A percentile compares a stretch with the other conserved stretches of the same genome.
These are phyloP conservation scores for Fusarium graminum DNA, from an alignment of 2,329 filamentous ascomycete genomes.

Conservation along the genomic window DNA sequence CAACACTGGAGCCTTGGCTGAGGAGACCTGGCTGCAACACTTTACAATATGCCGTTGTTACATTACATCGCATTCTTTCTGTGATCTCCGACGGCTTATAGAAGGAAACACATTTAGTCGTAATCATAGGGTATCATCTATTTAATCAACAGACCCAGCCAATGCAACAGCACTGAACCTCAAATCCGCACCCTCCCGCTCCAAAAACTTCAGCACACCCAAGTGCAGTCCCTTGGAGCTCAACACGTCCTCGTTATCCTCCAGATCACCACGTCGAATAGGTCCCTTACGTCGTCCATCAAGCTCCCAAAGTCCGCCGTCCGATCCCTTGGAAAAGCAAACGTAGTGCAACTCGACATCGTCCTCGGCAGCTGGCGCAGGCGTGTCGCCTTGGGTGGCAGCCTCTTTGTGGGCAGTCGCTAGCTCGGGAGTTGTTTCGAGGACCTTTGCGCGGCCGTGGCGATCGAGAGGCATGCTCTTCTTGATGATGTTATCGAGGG, in stretches of 20 bases:
- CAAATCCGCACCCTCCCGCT: conserved; percentile 67
- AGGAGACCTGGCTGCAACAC: neutral
- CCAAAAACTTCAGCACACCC: conserved; percentile 71
- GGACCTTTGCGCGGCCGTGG: conserved; percentile 73
- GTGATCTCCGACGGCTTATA: neutral
- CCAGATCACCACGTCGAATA: conserved; percentile 67
- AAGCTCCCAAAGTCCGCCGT: conserved; percentile 73
- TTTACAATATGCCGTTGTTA: neutral
- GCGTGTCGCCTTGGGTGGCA: conserved; percentile 81
- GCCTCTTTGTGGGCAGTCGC: conserved; percentile 84
- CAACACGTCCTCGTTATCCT: conserved; percentile 75
- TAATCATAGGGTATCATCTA: conserved; percentile 32
- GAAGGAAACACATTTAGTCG: neutral
- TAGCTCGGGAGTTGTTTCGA: conserved; percentile 82
- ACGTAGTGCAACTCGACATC: conserved; percentile 96
- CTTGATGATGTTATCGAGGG: conserved; percentile 74
- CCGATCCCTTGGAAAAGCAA: conserved; percentile 83
- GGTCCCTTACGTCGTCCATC: conserved; percentile 71
- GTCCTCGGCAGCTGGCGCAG: conserved; percentile 81
- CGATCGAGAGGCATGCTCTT: conserved; percentile 79
- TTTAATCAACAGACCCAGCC: conserved; percentile 64
- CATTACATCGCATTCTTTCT: neutral
- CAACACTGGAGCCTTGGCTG: neutral
- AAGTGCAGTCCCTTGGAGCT: conserved; percentile 80
- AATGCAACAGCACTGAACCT: conserved; percentile 71